Evolutionary conservation across 306 rosid genomes (phyloP), one percentile per base, ranked within the genome.

Genomic region (Gleditsia sinensis): DNA sequence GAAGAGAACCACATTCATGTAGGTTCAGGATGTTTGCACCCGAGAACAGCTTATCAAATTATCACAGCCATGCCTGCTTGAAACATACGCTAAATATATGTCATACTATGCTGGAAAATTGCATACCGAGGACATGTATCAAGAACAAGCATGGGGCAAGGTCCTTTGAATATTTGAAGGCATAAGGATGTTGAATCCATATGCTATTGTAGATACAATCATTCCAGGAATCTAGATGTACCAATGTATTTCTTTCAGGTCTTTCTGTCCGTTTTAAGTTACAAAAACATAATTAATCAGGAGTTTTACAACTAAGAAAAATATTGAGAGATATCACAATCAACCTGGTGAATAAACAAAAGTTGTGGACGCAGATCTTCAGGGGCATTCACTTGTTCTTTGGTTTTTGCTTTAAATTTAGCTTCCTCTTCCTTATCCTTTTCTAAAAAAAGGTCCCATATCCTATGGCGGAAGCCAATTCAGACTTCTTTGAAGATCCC

Each of bases 391-490:
- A 90, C 99, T 78, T 78, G 83, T 75, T 94, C 99, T 67, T 84
- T 75, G 40, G 88, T 92, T 84, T 88, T 74, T 39, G 93, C 89
- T 87, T 80, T 92, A 81, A 94, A 94, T 75, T 94, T 95, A 27
- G 91, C 96, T 76, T 94, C 97, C 76, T 94, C 99, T 87, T 94
- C 96, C 82, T 90, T 96, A 0, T 94, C 99, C 80, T 86, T 91
- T 50, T 94, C 99, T 46, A 92, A 74, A 20, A 97, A 92, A 32
- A 94, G 97, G 78, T 94, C 99, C 99, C 99, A 94, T 83, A 92
- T 94, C 75, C 99, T 94, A 84, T 12, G 42, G 70, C 14, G n/a
- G 39, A 78, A 76, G n/a, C 46, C 80, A 58, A 74, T 50, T 34
- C 32, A 5, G 34, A 55, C 6, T 74, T 57, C 33, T 14, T 45